phyloP scores from a whole-genome alignment of 2,329 filamentous ascomycete genomes.

The Lizonia empirigonia region DNA sequence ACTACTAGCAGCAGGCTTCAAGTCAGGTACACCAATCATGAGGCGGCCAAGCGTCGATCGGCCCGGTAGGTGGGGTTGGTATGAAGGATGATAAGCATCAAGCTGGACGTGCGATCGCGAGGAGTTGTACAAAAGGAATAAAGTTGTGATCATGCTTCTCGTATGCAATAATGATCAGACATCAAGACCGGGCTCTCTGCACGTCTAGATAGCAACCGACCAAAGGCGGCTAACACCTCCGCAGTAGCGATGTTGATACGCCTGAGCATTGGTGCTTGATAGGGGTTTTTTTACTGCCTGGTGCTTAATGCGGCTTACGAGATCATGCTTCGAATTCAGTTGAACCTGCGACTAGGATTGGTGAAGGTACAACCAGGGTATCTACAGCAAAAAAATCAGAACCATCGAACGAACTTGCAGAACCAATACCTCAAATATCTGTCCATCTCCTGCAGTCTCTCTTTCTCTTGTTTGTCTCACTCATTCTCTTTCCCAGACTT shows the following conservation, averaged over 20 bases:
- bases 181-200: no score
- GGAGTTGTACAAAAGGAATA: not conserved
- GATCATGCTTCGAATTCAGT: not conserved
- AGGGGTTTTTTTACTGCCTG: no score
- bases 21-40: slow-evolving; percentile 14
- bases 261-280: no score
- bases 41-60: not conserved
- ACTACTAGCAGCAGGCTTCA: not conserved
- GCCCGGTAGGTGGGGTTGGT: slow-evolving; percentile 6
- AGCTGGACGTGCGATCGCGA: not conserved
- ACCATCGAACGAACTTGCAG: not conserved
- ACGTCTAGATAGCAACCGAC: no score
- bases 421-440: not conserved
- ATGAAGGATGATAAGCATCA: slow-evolving; percentile 6
- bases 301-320: no score
- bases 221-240: no score
- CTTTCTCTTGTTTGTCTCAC: not conserved
- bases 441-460: not conserved
- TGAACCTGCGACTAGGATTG: not conserved
- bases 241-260: no score
- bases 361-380: slow-evolving; percentile 4
- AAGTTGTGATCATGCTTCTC: no score
- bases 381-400: slow-evolving; percentile 10
- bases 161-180: no score
- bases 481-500: slow-evolving; percentile 13